A percentile compares a stretch with the other conserved stretches of the same genome.
Evolutionary conservation across 2,329 filamentous ascomycete genomes (phyloP).

Genomic region (Blastomyces percursus): DNA sequence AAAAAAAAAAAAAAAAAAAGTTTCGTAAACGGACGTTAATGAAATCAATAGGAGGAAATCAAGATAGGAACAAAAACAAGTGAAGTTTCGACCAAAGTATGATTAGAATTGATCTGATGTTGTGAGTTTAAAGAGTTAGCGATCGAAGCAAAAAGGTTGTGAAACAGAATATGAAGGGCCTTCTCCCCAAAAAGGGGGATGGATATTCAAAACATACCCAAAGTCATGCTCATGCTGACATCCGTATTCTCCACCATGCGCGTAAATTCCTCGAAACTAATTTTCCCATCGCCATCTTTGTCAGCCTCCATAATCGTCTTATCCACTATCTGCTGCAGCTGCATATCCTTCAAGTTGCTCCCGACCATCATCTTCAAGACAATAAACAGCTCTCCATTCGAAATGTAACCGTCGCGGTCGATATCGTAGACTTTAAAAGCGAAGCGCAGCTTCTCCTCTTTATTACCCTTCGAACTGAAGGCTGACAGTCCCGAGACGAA

Average conservation of each 20-base stretch:
- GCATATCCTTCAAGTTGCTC: conserved; percentile 96
- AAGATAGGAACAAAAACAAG: neutral
- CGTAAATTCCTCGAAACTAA: conserved; percentile 97
- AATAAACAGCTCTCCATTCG: conserved; percentile 97
- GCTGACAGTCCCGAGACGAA: conserved; percentile 92
- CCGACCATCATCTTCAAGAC: conserved; percentile 99
- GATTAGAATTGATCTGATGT: conserved; percentile 5
- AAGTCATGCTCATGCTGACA: conserved; percentile 56
- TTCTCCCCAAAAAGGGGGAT: neutral
- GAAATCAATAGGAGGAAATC: neutral
- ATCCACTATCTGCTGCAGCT: conserved; percentile 97
- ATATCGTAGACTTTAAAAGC: conserved; percentile 99
- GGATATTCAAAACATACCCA: conserved; percentile 38
- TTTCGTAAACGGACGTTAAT: neutral
- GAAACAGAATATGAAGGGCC: neutral
- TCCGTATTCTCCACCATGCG: conserved; percentile 97
- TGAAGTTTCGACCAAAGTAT: neutral
- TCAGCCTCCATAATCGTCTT: conserved; percentile 99
- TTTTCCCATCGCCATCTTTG: conserved; percentile 89
- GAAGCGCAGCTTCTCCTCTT: conserved; percentile 95
- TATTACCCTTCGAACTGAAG: conserved; percentile 96
- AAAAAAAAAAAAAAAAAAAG: too few relatives aligned
- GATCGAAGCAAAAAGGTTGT: neutral
- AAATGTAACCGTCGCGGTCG: conserved; percentile 95
- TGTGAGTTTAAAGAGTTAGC: neutral